Percentiles rank a stretch among this genome's conserved stretches.
phyloP scores from a whole-genome alignment of 2,329 filamentous ascomycete genomes.

The Phoma sp. region DNA sequence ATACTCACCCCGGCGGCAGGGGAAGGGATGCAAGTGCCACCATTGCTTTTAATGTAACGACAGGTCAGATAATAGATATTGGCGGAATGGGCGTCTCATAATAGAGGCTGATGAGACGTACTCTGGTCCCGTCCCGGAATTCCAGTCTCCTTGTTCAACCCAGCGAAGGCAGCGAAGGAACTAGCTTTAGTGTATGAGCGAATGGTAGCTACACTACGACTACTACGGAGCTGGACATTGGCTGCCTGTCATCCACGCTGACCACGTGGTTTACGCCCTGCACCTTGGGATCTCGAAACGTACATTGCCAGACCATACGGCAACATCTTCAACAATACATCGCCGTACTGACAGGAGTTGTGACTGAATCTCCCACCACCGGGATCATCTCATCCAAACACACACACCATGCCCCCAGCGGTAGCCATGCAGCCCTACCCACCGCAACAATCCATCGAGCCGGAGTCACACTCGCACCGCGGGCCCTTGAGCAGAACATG shows the following conservation, averaged over 20 bases:
- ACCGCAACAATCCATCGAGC: slow-evolving; percentile 21
- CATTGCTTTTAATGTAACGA: slow-evolving; percentile 12
- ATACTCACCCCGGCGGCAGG: neutral
- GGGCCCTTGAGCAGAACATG: slow-evolving; percentile 38
- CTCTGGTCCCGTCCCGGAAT: neutral
- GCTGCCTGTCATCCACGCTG: slow-evolving; percentile 6
- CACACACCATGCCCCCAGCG: slow-evolving; percentile 5
- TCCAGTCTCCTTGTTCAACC: neutral
- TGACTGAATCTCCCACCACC: neutral
- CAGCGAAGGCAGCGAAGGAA: neutral
- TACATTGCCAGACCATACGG: neutral
- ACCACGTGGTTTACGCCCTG: neutral
- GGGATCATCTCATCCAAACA: neutral
- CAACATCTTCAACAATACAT: neutral
- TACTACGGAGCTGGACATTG: neutral
- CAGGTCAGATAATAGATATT: slow-evolving; percentile 4
- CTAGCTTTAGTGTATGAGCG: neutral
- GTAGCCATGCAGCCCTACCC: slow-evolving; percentile 33
- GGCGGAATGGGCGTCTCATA: slow-evolving; percentile 1
- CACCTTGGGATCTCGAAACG: neutral
- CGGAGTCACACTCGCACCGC: slow-evolving; percentile 30
- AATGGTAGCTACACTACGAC: neutral
- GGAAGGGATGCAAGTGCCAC: slow-evolving; percentile 8
- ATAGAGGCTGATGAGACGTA: neutral
- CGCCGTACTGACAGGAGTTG: neutral